phyloP scores from a whole-genome alignment of 805 yeast genomes.

The Candida rishiriensis region DNA sequence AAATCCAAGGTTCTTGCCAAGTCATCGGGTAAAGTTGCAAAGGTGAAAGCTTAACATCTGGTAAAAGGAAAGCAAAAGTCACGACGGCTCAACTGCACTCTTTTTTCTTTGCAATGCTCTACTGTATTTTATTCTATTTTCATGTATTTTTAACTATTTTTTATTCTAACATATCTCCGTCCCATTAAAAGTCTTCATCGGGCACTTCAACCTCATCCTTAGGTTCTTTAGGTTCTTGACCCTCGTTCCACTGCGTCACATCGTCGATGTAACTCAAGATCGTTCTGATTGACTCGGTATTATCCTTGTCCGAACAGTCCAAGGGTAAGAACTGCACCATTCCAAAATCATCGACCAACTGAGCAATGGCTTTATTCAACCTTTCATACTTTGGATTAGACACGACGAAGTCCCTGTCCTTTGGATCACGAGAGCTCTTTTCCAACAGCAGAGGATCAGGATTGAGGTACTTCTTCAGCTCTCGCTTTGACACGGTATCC shows the following conservation, averaged over 20 bases:
- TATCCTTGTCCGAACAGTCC: conserved; percentile 57
- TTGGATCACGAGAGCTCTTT: conserved; percentile 28
- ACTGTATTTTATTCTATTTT: no score
- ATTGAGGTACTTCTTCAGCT: conserved; percentile 76
- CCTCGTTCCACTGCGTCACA: conserved; percentile 95
- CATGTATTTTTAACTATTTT: background rate
- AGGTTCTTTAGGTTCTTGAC: conserved; percentile 96
- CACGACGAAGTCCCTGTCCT: conserved; percentile 25
- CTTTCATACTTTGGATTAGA: conserved; percentile 57
- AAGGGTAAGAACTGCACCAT: conserved; percentile 97
- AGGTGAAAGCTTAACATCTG: background rate
- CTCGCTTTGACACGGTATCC: conserved; percentile 69
- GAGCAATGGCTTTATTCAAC: conserved; percentile 79
- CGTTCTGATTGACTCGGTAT: conserved; percentile 68
- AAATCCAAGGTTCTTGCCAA: background rate
- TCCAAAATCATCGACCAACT: conserved; percentile 93
- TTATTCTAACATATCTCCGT: background rate
- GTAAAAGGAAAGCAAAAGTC: no score
- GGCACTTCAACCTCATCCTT: conserved; percentile 68
- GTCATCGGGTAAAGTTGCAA: background rate
- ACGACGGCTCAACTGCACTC: no score
- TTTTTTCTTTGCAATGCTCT: no score
- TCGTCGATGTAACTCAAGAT: conserved; percentile 92
- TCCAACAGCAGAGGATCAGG: conserved; percentile 83
- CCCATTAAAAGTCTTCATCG: conserved; percentile 38